Percentiles rank a stretch among this genome's conserved stretches.
These are phyloP conservation scores for Pinus albicaulis DNA, from an alignment of 75 land plant species.

Conservation along the genomic window DNA sequence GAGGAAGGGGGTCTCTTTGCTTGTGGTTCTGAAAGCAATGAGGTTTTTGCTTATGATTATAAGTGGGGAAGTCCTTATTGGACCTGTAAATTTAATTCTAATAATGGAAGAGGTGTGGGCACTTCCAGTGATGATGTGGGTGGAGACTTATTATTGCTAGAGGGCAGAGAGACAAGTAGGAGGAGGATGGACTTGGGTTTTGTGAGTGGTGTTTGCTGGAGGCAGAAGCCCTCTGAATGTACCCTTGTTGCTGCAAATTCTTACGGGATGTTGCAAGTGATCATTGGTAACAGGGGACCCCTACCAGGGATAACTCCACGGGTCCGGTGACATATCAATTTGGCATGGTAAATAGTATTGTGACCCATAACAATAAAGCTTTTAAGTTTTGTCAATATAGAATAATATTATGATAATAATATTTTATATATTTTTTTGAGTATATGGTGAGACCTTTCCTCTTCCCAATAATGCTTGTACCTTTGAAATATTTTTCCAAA, in stretches of 20 bases:
- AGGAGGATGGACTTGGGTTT: constrained; percentile 15
- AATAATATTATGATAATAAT: too few relatives aligned
- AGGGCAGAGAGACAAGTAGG: not conserved
- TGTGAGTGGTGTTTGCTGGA: constrained; percentile 79
- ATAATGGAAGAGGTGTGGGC: not conserved
- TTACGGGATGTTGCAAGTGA: constrained; percentile 53
- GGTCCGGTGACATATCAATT: too few relatives aligned
- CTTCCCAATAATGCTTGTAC: too few relatives aligned
- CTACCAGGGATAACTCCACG: too few relatives aligned
- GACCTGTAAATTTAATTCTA: constrained; percentile 21
- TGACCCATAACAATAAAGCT: too few relatives aligned
- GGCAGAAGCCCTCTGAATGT: constrained; percentile 28
- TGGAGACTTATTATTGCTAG: not conserved
- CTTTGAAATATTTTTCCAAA: too few relatives aligned
- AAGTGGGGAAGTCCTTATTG: constrained; percentile 53
- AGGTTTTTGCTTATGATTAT: constrained; percentile 65
- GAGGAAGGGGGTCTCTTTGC: constrained; percentile 54
- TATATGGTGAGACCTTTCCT: too few relatives aligned
- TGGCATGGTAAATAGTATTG: too few relatives aligned
- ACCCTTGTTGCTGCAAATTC: constrained; percentile 73
- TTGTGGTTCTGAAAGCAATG: constrained; percentile 74
- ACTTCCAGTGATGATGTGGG: not conserved
- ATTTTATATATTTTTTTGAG: too few relatives aligned
- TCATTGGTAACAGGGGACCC: constrained; percentile 23
- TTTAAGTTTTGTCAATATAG: too few relatives aligned